phyloP scores from a whole-genome alignment of 495 filamentous ascomycete species.

The Echria macrotheca region DNA sequence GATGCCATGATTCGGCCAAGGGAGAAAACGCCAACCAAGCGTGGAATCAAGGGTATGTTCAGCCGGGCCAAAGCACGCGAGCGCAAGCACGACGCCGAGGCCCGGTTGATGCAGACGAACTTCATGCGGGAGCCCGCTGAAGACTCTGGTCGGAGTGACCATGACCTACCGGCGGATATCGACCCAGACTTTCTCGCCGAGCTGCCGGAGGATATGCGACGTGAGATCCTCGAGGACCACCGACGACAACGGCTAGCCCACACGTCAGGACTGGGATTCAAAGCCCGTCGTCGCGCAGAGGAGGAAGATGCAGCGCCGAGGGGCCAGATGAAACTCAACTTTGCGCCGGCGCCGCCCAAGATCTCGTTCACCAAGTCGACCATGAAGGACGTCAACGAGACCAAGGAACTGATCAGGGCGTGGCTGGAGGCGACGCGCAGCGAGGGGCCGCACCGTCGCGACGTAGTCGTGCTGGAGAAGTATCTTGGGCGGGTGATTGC shows the following conservation, averaged over 20 bases:
- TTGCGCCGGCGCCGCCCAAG: constrained; percentile 31
- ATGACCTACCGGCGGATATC: no score
- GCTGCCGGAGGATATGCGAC: constrained; percentile 72
- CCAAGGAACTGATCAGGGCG: constrained; percentile 45
- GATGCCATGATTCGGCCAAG: constrained; percentile 42
- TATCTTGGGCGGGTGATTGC: constrained; percentile 65
- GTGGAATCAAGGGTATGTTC: constrained; percentile 45
- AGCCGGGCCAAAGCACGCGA: constrained; percentile 39
- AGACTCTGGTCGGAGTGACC: no score
- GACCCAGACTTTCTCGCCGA: constrained; percentile 73
- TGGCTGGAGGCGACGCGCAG: constrained; percentile 63
- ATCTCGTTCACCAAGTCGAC: constrained; percentile 24
- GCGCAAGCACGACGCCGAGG: constrained; percentile 35
- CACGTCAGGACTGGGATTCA: constrained; percentile 24
- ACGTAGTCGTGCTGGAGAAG: constrained; percentile 63
- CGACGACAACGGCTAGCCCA: constrained; percentile 48
- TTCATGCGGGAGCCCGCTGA: no score
- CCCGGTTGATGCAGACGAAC: constrained; percentile 58
- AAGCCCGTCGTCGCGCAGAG: constrained; percentile 13
- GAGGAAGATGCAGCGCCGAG: constrained; percentile 10
- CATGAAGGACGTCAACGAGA: constrained; percentile 21
- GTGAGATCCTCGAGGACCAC: constrained; percentile 71
- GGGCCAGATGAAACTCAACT: constrained; percentile 32
- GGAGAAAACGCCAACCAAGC: constrained; percentile 57
- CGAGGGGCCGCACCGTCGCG: constrained; percentile 69